Percentiles rank a stretch among this genome's conserved stretches.
phyloP scores from a whole-genome alignment of 2,329 filamentous ascomycete species.

The Pseudogymnoascus sp. region DNA sequence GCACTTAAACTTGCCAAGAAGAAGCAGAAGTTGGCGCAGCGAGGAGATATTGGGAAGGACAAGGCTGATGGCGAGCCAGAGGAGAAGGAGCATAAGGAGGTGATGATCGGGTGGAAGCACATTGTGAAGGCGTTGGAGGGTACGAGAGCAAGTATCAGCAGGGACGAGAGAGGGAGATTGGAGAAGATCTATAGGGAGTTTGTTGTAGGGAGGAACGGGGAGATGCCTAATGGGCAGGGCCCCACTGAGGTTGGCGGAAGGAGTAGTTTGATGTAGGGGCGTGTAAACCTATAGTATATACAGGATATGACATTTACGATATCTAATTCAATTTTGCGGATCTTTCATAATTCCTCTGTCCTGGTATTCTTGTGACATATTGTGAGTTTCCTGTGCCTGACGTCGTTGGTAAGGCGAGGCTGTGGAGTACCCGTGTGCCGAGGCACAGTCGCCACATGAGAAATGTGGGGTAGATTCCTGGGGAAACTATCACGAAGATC shows the following conservation, averaged over 20 bases:
- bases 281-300: conserved; percentile 3
- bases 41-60: conserved; percentile 20
- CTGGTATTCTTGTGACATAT: neutral
- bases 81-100: conserved; percentile 48
- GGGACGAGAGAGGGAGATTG: conserved; percentile 65
- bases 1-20: conserved; percentile 64
- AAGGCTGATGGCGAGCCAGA: conserved; percentile 16
- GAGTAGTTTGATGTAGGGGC: conserved; percentile 75
- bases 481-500: neutral
- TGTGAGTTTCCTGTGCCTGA: neutral
- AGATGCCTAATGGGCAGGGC: conserved; percentile 89
- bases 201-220: conserved; percentile 81
- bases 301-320: conserved; percentile 5
- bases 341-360: neutral
- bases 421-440: neutral
- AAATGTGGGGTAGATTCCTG: neutral
- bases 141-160: conserved; percentile 76
- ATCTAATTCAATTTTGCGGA: conserved; percentile 1
- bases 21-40: conserved; percentile 22
- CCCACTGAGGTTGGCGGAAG: conserved; percentile 86
- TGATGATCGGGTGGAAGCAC: conserved; percentile 78
- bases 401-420: neutral
- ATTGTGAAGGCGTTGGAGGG: conserved; percentile 65
- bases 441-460: neutral
- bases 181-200: conserved; percentile 86